phyloP scores from a whole-genome alignment of 352 stramenopile genomes.

The Lagenidium giganteum region DNA sequence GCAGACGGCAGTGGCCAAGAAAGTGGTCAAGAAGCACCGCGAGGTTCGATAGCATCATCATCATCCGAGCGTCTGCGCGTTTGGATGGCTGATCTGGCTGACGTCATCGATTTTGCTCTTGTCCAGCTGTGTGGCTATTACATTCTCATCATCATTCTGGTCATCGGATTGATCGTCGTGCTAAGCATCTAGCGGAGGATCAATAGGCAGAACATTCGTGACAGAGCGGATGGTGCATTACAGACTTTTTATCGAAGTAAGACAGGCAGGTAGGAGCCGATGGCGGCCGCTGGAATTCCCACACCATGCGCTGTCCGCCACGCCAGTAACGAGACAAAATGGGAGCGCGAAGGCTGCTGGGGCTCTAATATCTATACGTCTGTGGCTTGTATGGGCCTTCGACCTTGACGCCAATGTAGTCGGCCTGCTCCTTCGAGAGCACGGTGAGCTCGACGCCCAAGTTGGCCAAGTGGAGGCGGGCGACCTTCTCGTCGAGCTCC shows the following conservation, averaged over 20 bases:
- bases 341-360: no score
- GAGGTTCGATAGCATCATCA: constrained; percentile 15
- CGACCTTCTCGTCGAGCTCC: constrained; percentile 98
- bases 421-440: constrained; percentile 94
- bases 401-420: constrained; percentile 96
- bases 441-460: constrained; percentile 95
- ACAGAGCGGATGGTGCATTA: no score
- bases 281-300: no score
- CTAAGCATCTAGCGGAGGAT: constrained; percentile 35
- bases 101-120: no score
- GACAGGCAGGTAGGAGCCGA: constrained; percentile 7
- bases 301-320: no score
- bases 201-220: no score
- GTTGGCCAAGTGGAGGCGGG: constrained; percentile 93
- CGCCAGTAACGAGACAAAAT: no score
- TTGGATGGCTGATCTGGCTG: no score
- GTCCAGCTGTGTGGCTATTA: constrained; percentile 51
- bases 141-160: constrained; percentile 45
- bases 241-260: constrained; percentile 11
- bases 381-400: constrained; percentile 97
- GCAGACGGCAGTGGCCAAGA: constrained; percentile 47
- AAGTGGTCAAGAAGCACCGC: constrained; percentile 36
- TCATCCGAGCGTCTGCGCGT: background rate
- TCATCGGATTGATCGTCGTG: constrained; percentile 43
- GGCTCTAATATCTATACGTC: constrained; percentile 99